Conservation (phyloP, 2,329 filamentous ascomycete species). For the Neophaeococcomyces aloes region DNA sequence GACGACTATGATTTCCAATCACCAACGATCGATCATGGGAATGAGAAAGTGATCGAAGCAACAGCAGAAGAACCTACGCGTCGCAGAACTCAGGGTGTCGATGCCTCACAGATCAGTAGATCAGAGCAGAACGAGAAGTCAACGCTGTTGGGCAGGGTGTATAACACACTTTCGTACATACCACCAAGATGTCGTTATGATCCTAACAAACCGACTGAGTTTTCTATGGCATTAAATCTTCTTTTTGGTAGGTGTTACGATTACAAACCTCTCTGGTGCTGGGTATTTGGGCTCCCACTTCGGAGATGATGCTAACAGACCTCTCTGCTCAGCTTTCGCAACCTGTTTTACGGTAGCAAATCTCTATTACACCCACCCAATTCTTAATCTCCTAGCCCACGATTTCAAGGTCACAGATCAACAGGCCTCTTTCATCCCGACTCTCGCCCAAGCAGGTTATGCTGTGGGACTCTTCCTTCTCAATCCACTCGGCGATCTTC, state of each 20-base stretch:
- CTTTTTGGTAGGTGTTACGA: slow-evolving; percentile 23
- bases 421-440: slow-evolving; percentile 57
- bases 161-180: slow-evolving; percentile 18
- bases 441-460: slow-evolving; percentile 69
- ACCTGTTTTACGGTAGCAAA: slow-evolving; percentile 64
- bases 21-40: background rate
- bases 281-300: no score
- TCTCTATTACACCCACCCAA: slow-evolving; percentile 71
- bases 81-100: background rate
- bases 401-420: slow-evolving; percentile 64
- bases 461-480: slow-evolving; percentile 62
- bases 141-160: slow-evolving; percentile 9
- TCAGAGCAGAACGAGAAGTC: background rate
- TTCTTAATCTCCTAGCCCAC: slow-evolving; percentile 61
- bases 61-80: background rate
- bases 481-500: slow-evolving; percentile 61
- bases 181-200: slow-evolving; percentile 24
- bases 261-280: no score
- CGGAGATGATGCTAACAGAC: no score
- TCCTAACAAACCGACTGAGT: slow-evolving; percentile 21
- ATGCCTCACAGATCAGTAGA: background rate
- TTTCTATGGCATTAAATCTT: slow-evolving; percentile 23
- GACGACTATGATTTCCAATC: background rate
- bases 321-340: slow-evolving; percentile 23
- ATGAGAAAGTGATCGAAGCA: background rate